These are phyloP conservation scores for Cladosporium colombiae DNA, from an alignment of 2,329 filamentous ascomycete genomes.

Conservation along the genomic window DNA sequence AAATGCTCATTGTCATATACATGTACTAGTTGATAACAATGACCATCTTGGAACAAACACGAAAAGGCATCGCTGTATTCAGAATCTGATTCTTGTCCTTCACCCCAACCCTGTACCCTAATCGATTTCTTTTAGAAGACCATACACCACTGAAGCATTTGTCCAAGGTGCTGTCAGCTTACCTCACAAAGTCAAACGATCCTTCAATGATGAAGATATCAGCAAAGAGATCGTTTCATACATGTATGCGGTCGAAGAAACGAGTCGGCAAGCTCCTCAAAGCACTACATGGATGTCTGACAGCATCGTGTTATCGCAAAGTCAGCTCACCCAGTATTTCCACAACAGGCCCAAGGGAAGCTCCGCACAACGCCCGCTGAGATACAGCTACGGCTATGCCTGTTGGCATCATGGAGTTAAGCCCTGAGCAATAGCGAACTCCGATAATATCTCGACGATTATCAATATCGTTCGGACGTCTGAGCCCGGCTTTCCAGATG, in stretches of 20 bases:
- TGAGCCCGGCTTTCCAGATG: neutral
- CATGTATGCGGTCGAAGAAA: too few relatives aligned
- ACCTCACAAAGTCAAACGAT: too few relatives aligned
- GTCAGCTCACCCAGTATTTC: neutral
- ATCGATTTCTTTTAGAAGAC: neutral
- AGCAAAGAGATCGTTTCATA: too few relatives aligned
- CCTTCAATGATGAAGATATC: too few relatives aligned
- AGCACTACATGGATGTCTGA: too few relatives aligned
- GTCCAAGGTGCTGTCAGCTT: too few relatives aligned
- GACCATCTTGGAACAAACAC: too few relatives aligned
- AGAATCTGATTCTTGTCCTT: neutral
- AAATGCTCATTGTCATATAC: neutral
- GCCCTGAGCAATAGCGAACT: neutral
- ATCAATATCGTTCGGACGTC: neutral
- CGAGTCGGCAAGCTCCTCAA: too few relatives aligned
- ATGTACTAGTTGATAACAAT: too few relatives aligned
- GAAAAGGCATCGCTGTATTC: neutral
- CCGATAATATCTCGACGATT: neutral
- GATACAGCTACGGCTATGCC: neutral
- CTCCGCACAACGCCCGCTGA: neutral
- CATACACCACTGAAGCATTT: neutral
- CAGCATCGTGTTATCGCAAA: too few relatives aligned
- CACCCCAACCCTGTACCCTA: neutral
- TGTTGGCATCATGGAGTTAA: neutral
- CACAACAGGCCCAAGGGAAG: neutral